Percentiles rank a stretch among this genome's conserved stretches.
These are phyloP conservation scores for Phaffia rhodozyma DNA, from an alignment of 1,284 basidiomycete genomes.

Conservation along the genomic window DNA sequence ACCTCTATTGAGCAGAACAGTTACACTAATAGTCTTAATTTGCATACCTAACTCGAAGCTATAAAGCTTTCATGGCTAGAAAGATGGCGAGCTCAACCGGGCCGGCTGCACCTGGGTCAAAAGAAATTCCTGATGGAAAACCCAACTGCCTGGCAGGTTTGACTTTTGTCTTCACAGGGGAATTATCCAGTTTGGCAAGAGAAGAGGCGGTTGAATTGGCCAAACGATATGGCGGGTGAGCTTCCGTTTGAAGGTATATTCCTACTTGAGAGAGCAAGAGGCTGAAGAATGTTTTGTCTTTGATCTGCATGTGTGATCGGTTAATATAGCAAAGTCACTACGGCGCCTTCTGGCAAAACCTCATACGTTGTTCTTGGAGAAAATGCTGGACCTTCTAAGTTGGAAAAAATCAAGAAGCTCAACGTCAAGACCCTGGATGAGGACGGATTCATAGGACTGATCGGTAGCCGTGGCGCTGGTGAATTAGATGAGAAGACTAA, in stretches of 20 bases:
- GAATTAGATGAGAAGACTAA: slow-evolving; percentile 62
- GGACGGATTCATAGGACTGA: slow-evolving; percentile 75
- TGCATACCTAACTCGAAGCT: neutral
- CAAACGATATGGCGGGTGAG: slow-evolving; percentile 84
- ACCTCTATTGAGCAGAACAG: neutral
- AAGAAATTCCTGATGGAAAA: slow-evolving; percentile 62
- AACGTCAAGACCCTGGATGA: slow-evolving; percentile 65
- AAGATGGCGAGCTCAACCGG: slow-evolving; percentile 39
- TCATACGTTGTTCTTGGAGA: slow-evolving; percentile 80
- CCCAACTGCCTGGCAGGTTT: slow-evolving; percentile 76
- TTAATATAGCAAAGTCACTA: slow-evolving; percentile 59
- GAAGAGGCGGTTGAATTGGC: slow-evolving; percentile 80
- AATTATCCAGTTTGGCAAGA: slow-evolving; percentile 71
- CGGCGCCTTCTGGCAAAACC: slow-evolving; percentile 80
- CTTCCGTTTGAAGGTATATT: slow-evolving; percentile 3
- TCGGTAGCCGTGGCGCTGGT: slow-evolving; percentile 46
- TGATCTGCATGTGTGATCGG: neutral
- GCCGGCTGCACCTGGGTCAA: slow-evolving; percentile 64
- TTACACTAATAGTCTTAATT: neutral
- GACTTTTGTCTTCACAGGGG: slow-evolving; percentile 91
- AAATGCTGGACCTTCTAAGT: slow-evolving; percentile 76
- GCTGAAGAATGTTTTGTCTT: neutral
- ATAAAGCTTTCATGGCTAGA: slow-evolving; percentile 18
- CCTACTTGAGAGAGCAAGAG: neutral
- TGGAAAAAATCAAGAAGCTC: slow-evolving; percentile 72